Percentiles rank a stretch among this genome's conserved stretches.
Conservation (phyloP, 2,329 filamentous ascomycete species). For the Acrocalymma vagum region DNA sequence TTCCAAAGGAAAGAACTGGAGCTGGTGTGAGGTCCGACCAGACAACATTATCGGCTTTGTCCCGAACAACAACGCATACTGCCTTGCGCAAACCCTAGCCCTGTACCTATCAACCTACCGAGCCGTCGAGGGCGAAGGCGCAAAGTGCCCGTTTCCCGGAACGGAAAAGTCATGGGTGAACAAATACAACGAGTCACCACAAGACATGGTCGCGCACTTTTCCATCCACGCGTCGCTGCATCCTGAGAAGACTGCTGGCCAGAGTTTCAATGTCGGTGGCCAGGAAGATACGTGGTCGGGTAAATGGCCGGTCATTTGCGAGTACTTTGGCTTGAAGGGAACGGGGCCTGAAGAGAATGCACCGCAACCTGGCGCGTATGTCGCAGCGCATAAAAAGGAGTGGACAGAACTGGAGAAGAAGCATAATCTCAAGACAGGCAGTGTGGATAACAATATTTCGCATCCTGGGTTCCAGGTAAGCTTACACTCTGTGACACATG, state of each 20-base stretch:
- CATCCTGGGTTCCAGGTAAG: slow-evolving; percentile 41
- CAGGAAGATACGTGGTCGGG: slow-evolving; percentile 50
- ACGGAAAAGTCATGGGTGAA: slow-evolving; percentile 47
- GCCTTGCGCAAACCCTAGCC: slow-evolving; percentile 47
- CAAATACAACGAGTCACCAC: slow-evolving; percentile 50
- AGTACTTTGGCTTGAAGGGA: slow-evolving; percentile 57
- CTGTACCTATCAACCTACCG: slow-evolving; percentile 49
- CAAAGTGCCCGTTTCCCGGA: slow-evolving; percentile 51
- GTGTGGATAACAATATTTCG: slow-evolving; percentile 55
- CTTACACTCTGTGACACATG: too few relatives aligned
- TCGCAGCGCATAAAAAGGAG: slow-evolving; percentile 33
- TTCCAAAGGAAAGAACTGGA: slow-evolving; percentile 49
- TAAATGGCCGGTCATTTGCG: slow-evolving; percentile 57
- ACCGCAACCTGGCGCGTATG: slow-evolving; percentile 38
- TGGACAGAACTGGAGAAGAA: slow-evolving; percentile 40
- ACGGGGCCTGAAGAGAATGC: slow-evolving; percentile 38
- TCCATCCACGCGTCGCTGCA: slow-evolving; percentile 53
- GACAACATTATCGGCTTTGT: slow-evolving; percentile 55
- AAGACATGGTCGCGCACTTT: slow-evolving; percentile 53
- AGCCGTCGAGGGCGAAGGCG: slow-evolving; percentile 48
- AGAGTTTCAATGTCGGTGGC: slow-evolving; percentile 55
- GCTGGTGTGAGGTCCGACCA: slow-evolving; percentile 51
- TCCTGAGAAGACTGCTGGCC: slow-evolving; percentile 48
- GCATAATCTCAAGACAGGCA: slow-evolving; percentile 45
- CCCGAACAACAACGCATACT: slow-evolving; percentile 51